Evolutionary conservation across 768 basidiomycete species (phyloP), one percentile per base, ranked within the genome.

Genomic region (Boletus speciosus): DNA sequence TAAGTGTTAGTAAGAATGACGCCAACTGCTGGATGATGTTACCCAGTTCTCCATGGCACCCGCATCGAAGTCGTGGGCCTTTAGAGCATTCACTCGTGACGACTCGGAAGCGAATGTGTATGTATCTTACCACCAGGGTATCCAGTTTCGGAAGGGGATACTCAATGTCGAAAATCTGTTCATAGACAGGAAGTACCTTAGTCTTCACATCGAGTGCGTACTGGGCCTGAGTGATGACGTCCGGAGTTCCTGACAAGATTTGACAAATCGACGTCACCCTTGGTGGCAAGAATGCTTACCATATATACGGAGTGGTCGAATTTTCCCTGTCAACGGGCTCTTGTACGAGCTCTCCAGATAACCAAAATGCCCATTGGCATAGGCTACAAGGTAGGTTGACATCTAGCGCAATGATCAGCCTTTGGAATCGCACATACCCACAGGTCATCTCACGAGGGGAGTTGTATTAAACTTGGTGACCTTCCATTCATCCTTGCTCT

Each of bases 101-200:
- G 27, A 16, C 6, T 35, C n/a, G 12, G 38, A 51, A 19, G 39
- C 34, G 31, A 50, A 37, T 16, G 25, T 15, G 12, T 31, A 21
- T 19, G 21, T 25, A 25, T 71, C 83, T 54, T 67, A 84, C 86
- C 52, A 93, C 90, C 14, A 98, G 78, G 2, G 94, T 95, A 66
- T 98, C 96, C 41, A 98, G 80, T 75, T 98, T 98, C 6, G 93
- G 92, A 27, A 98, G 79, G 23, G 95, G 93, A 69, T 87, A 98
- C 54, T 88, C 88, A 59, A 98, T 85, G 60, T 95, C 86, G 66
- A 98, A 98, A 51, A 96, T 80, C 66, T 87, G 77, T 72, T 98
- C 95, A 69, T 95, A 98, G n/a, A 93, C 67, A 15, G 94, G 93
- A 14, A 97, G 73, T 10, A 90, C 88, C 31, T 77, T 78, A 6